Base-by-base conservation (phyloP, 2,329 filamentous ascomycete genomes). In the Neonectria ditissima region DNA sequence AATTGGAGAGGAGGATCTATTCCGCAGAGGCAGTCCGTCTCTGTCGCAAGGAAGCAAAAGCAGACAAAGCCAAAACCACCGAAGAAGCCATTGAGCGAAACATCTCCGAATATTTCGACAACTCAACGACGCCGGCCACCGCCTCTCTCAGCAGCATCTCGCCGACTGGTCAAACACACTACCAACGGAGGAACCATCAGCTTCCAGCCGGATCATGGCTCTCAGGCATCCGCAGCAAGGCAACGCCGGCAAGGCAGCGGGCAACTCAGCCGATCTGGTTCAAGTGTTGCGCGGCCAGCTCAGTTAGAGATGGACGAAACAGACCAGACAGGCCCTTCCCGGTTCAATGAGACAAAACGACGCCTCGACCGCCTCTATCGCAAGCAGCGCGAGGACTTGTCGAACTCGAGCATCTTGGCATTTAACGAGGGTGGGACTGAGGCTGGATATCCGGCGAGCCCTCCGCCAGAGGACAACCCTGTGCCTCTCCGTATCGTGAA, bases 1-100 rank as follows among this genome's bases (percentile, higher is more conserved):
- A 78, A 84, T 55, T 91, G 89, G 89, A 86, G 78, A 69, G 75
- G 73, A n/a, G 86, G 86, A 4, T 80, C 76, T 18, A 87, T 88
- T 16, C 77, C 78, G 30, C 84, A 82, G 48, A 80, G 79, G 28
- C 62, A 63, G 30, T 74, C 75, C 4, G 77, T 80, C 11, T 75
- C 76, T 32, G 63, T 66, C 26, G 70, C 72, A 5, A 67, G 63
- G 22, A 68, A 68, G 57, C 44, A 64, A 24, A 69, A 55, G 32
- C 53, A 37, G 39, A 53, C 50, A 14, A 65, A 60, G 30, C 45
- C 55, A 41, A 64, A 32, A 26, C 43, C 48, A 37, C 32, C 54
- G 10, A 67, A 65, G 50, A 56, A 63, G 16, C 68, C 71, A 5
- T 57, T 74, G 3, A 30, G 52, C 20, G 71, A 76, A 59, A 67